These are phyloP conservation scores for Starmerella bacillaris DNA, from an alignment of 805 yeast species.

Conservation along the genomic window DNA sequence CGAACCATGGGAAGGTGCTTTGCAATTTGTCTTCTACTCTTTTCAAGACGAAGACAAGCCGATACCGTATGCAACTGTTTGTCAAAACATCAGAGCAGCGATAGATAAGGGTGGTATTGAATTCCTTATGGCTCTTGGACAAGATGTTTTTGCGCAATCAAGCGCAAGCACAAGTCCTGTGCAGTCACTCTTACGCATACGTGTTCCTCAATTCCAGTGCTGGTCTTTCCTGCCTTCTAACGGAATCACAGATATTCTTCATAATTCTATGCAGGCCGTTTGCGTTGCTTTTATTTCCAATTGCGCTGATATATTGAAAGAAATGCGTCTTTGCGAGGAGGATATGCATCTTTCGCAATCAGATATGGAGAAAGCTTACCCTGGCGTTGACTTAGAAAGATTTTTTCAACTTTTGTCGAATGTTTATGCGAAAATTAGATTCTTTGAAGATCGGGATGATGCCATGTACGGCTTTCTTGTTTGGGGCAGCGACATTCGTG, in stretches of 20 bases:
- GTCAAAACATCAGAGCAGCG: constrained; percentile 17
- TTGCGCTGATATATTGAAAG: constrained; percentile 25
- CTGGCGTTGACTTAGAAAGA: constrained; percentile 72
- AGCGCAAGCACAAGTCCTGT: constrained; percentile 2
- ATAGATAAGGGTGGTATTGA: constrained; percentile 26
- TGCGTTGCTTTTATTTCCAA: constrained; percentile 17
- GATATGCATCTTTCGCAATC: constrained; percentile 18
- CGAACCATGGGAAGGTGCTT: constrained; percentile 18
- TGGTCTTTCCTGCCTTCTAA: constrained; percentile 9
- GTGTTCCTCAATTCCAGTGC: constrained; percentile 18
- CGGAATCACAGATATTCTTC: constrained; percentile 9
- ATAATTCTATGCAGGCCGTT: constrained; percentile 13
- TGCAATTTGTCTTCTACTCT: constrained; percentile 15
- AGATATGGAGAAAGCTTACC: constrained; percentile 14
- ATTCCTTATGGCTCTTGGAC: constrained; percentile 23
- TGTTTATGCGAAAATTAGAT: constrained; percentile 47
- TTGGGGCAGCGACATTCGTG: constrained; percentile 76
- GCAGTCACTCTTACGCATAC: constrained; percentile 14
- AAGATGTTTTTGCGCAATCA: constrained; percentile 17
- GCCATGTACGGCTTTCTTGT: constrained; percentile 61
- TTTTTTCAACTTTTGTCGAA: constrained; percentile 61
- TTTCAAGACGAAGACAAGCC: constrained; percentile 9
- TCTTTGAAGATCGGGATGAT: constrained; percentile 54
- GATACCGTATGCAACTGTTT: constrained; percentile 8
- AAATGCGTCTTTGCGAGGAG: constrained; percentile 26